Conservation (phyloP, 2,329 filamentous ascomycete genomes). For the Neurospora crassa region DNA sequence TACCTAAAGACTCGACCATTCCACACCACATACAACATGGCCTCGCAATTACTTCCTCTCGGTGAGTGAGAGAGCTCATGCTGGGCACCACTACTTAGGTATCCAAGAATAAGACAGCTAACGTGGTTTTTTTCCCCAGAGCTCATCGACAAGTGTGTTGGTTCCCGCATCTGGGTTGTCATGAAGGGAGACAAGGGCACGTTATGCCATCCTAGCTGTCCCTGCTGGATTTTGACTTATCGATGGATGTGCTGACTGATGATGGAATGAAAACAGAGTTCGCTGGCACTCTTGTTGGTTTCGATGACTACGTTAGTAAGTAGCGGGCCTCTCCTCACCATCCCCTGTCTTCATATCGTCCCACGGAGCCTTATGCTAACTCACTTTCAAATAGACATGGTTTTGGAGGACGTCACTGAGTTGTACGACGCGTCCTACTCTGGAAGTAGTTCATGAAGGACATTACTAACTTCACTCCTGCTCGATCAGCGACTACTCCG, state of each 20-base stretch:
- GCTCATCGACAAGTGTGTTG: constrained; percentile 97
- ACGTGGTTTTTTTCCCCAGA: constrained; percentile 42
- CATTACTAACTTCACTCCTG: constrained; percentile 7
- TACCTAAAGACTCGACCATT: neutral
- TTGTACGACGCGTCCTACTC: constrained; percentile 49
- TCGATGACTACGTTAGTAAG: constrained; percentile 99
- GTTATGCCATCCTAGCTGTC: constrained; percentile 7
- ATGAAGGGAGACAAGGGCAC: constrained; percentile 99
- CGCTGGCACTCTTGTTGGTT: constrained; percentile 84
- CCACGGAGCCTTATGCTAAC: constrained; percentile 13
- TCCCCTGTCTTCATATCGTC: neutral
- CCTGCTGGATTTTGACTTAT: neutral
- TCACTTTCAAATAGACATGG: constrained; percentile 64
- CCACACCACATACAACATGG: constrained; percentile 36
- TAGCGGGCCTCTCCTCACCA: constrained; percentile 25
- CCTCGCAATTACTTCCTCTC: constrained; percentile 57
- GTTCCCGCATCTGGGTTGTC: constrained; percentile 94
- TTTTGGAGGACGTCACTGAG: constrained; percentile 92
- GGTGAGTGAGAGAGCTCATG: constrained; percentile 10
- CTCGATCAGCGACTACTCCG: constrained; percentile 69
- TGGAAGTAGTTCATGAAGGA: neutral
- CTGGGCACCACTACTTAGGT: neutral
- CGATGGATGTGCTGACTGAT: neutral
- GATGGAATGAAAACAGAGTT: constrained; percentile 56
- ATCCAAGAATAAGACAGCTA: neutral